Percentiles rank a stretch among this genome's conserved stretches.
Evolutionary conservation across 2,329 filamentous ascomycete genomes (phyloP).

Genomic region (Claviceps pazoutovae): DNA sequence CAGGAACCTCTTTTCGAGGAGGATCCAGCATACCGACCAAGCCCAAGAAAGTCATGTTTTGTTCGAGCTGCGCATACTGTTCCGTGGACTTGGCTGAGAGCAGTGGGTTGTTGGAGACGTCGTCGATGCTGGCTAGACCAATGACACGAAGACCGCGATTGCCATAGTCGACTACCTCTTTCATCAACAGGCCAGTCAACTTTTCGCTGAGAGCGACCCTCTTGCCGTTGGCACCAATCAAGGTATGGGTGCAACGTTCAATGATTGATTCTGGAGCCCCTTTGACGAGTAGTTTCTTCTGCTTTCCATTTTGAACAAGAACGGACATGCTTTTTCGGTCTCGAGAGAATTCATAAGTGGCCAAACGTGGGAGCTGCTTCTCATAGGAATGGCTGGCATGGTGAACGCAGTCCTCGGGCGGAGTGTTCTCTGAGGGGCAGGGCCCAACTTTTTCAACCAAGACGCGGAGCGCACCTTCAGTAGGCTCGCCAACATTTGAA

Average conservation of each 20-base stretch:
- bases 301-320: constrained; percentile 54
- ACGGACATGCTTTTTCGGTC: constrained; percentile 99
- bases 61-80: constrained; percentile 78
- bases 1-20: constrained; percentile 78
- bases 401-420: constrained; percentile 55
- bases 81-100: constrained; percentile 66
- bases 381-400: constrained; percentile 78
- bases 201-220: constrained; percentile 58
- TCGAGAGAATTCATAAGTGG: constrained; percentile 92
- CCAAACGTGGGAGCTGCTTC: constrained; percentile 55
- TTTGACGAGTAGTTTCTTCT: constrained; percentile 82
- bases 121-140: constrained; percentile 72
- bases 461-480: constrained; percentile 82
- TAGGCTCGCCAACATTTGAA: constrained; percentile 82
- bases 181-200: constrained; percentile 54
- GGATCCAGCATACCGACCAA: constrained; percentile 95
- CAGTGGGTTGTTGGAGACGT: constrained; percentile 57
- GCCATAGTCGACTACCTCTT: constrained; percentile 79
- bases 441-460: constrained; percentile 92
- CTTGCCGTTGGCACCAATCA: constrained; percentile 67
- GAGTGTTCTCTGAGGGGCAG: constrained; percentile 41
- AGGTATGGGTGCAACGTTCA: constrained; percentile 72
- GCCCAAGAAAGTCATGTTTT: constrained; percentile 86
- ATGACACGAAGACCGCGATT: constrained; percentile 90
- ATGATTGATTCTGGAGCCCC: constrained; percentile 90